Percentiles rank a stretch among this genome's conserved stretches.
Conservation (phyloP, 805 yeast genomes). For the Grigorovia transvaalensis region DNA sequence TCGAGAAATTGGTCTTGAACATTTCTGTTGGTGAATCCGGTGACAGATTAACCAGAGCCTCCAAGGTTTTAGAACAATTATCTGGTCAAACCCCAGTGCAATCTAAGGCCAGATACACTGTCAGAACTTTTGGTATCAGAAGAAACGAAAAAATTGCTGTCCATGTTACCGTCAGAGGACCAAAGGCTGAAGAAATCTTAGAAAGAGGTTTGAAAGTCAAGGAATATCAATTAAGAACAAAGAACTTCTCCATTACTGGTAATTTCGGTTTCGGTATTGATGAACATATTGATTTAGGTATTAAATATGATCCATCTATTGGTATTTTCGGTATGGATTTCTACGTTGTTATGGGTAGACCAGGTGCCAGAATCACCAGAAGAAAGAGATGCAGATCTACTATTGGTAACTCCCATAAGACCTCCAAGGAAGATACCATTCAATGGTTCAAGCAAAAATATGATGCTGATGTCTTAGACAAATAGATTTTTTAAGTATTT, state of each 20-base stretch:
- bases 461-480: slow-evolving; percentile 95
- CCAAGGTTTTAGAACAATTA: slow-evolving; percentile 98
- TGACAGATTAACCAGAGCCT: slow-evolving; percentile 99
- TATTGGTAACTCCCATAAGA: slow-evolving; percentile 88
- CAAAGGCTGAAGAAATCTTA: slow-evolving; percentile 98
- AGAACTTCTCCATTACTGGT: slow-evolving; percentile 97
- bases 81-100: slow-evolving; percentile 99
- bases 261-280: slow-evolving; percentile 99
- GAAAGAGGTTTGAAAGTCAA: slow-evolving; percentile 99
- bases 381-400: slow-evolving; percentile 88
- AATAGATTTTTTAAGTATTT: slow-evolving; percentile 31
- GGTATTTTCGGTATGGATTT: slow-evolving; percentile 99
- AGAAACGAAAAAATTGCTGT: slow-evolving; percentile 99
- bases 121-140: slow-evolving; percentile 99
- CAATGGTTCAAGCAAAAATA: slow-evolving; percentile 99
- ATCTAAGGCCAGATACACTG: slow-evolving; percentile 99
- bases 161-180: slow-evolving; percentile 99
- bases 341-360: slow-evolving; percentile 99
- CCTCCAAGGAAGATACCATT: slow-evolving; percentile 88
- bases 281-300: slow-evolving; percentile 99
- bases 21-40: slow-evolving; percentile 99
- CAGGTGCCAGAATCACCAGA: slow-evolving; percentile 98
- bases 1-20: slow-evolving; percentile 98
- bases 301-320: slow-evolving; percentile 98
- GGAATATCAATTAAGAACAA: slow-evolving; percentile 92